Evolutionary conservation across 305 asterid genomes (phyloP).

Genomic region (Fraxinus sp.): DNA sequence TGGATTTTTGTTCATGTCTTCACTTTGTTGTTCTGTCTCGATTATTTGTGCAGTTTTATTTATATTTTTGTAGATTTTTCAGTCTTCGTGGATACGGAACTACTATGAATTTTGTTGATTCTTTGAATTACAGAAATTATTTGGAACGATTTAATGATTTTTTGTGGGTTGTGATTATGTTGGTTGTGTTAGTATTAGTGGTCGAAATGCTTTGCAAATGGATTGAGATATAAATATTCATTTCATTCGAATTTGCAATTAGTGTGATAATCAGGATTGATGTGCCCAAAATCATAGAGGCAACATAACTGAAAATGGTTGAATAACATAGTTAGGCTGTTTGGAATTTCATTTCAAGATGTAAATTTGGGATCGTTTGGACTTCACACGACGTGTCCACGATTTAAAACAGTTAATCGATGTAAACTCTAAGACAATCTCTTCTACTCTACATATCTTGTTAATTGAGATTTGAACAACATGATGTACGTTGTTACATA

Average conservation of each 20-base stretch:
- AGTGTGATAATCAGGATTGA: not conserved
- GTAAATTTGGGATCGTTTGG: not conserved
- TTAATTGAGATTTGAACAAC: not conserved
- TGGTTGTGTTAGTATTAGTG: not conserved
- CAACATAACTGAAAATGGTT: no score
- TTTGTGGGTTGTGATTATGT: not conserved
- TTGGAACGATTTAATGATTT: not conserved
- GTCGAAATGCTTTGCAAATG: no score
- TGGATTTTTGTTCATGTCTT: not conserved
- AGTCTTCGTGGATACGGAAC: not conserved
- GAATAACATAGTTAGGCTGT: no score
- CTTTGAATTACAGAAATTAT: not conserved
- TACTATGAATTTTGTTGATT: not conserved
- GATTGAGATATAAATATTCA: not conserved
- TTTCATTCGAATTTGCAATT: no score
- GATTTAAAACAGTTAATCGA: not conserved
- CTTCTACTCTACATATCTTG: not conserved
- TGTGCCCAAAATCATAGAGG: not conserved
- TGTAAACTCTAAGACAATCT: not conserved
- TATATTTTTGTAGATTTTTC: not conserved
- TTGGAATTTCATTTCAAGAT: not conserved
- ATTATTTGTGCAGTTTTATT: not conserved
- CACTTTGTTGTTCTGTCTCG: not conserved
- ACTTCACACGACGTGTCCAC: not conserved
- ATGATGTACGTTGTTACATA: not conserved